Evolutionary conservation across 208 protist genomes (phyloP).

Genomic region (Acanthamoeba triangularis): DNA sequence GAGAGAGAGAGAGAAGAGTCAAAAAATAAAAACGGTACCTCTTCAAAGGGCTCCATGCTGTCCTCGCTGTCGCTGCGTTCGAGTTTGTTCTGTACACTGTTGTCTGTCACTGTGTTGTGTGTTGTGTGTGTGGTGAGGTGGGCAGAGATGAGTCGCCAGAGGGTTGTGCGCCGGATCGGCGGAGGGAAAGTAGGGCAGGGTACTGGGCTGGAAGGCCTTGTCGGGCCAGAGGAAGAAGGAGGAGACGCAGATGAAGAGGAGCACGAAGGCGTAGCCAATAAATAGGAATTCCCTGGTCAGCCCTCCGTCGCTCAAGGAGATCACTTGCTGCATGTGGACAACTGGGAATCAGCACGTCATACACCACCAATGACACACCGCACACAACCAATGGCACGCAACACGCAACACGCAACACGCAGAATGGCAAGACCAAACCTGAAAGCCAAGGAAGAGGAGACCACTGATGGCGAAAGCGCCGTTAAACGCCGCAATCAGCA

Average conservation of each 20-base stretch:
- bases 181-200: too few species aligned
- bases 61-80: too few species aligned
- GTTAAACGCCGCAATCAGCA: not conserved
- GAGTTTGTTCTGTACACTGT: not conserved
- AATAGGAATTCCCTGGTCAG: not conserved
- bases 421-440: not conserved
- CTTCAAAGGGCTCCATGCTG: too few species aligned
- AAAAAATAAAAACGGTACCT: too few species aligned
- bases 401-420: too few species aligned
- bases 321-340: too few species aligned
- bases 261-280: not conserved
- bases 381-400: too few species aligned
- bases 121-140: conserved; percentile 6
- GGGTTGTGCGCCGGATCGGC: too few species aligned
- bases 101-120: not conserved
- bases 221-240: conserved; percentile 28
- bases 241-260: not conserved
- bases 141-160: not conserved
- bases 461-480: conserved; percentile 25
- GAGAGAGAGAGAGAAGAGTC: too few species aligned
- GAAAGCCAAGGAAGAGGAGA: not conserved
- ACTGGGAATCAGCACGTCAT: too few species aligned
- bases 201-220: not conserved
- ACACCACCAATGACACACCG: too few species aligned
- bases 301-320: not conserved